These are phyloP conservation scores for Pyrus communis DNA, from an alignment of 306 rosid species.

Conservation along the genomic window DNA sequence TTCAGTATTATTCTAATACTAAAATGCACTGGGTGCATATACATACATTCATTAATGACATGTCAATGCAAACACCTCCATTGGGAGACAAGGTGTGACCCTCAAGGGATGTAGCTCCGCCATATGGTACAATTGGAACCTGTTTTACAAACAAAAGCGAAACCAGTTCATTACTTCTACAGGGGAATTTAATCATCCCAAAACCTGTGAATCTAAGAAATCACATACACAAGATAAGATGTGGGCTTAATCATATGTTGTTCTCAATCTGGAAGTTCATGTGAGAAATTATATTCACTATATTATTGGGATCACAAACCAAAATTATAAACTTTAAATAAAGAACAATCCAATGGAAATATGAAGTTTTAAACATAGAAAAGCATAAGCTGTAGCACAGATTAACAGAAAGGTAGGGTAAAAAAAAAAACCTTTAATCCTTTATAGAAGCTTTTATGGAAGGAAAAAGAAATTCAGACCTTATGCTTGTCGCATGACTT, in stretches of 20 bases:
- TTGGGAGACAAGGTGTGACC: conserved; percentile 87
- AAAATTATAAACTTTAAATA: background rate
- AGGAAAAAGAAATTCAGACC: conserved; percentile 36
- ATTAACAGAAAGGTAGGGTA: background rate
- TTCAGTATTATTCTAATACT: background rate
- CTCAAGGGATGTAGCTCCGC: conserved; percentile 96
- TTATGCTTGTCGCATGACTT: conserved; percentile 55
- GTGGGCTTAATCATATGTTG: background rate
- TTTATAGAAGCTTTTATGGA: background rate
- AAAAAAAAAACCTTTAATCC: background rate
- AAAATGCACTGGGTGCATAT: conserved; percentile 22
- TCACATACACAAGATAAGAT: background rate
- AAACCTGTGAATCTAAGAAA: background rate
- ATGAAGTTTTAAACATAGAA: background rate
- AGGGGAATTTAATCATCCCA: conserved; percentile 13
- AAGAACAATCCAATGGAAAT: background rate
- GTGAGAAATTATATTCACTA: background rate
- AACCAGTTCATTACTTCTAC: conserved; percentile 6
- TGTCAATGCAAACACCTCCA: conserved; percentile 93
- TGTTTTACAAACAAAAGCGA: conserved; percentile 24
- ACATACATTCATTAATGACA: conserved; percentile 78
- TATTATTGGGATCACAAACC: background rate
- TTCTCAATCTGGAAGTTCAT: background rate
- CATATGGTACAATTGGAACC: conserved; percentile 95
- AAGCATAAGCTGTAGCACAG: background rate